Evolutionary conservation across 805 yeast genomes (phyloP).

Genomic region (Naumovozyma dairenensis): DNA sequence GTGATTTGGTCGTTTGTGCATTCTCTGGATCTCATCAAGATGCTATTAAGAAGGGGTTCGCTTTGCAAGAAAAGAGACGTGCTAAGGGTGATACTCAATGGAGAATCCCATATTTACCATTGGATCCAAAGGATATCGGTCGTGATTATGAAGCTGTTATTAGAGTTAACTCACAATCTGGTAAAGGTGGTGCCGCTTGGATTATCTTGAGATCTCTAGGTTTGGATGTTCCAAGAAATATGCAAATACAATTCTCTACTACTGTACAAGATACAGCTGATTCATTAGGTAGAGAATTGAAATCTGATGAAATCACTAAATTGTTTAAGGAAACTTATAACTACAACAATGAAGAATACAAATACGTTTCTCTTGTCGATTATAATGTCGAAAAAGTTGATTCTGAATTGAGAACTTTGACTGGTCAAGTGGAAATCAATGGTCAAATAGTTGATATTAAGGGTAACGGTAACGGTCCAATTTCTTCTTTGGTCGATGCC

Average conservation of each 20-base stretch:
- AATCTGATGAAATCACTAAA: slow-evolving; percentile 50
- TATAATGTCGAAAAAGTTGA: slow-evolving; percentile 36
- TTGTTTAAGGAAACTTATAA: slow-evolving; percentile 58
- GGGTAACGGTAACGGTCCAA: slow-evolving; percentile 77
- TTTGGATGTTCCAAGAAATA: slow-evolving; percentile 70
- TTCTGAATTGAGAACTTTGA: slow-evolving; percentile 24
- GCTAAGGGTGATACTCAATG: slow-evolving; percentile 38
- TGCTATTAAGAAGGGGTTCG: slow-evolving; percentile 78
- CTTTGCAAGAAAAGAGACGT: slow-evolving; percentile 30
- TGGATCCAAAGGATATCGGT: slow-evolving; percentile 79
- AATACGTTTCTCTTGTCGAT: slow-evolving; percentile 34
- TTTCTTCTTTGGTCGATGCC: slow-evolving; percentile 65
- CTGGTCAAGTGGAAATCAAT: slow-evolving; percentile 40
- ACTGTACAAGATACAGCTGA: slow-evolving; percentile 66
- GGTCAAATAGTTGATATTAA: slow-evolving; percentile 32
- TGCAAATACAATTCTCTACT: slow-evolving; percentile 67
- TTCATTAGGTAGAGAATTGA: slow-evolving; percentile 59
- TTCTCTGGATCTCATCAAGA: slow-evolving; percentile 84
- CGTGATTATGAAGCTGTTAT: slow-evolving; percentile 88
- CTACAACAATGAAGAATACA: slow-evolving; percentile 28
- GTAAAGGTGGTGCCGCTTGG: slow-evolving; percentile 89
- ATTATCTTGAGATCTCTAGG: slow-evolving; percentile 66
- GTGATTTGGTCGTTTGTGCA: slow-evolving; percentile 74
- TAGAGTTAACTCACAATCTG: slow-evolving; percentile 79
- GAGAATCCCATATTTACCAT: slow-evolving; percentile 74